These are phyloP conservation scores for Infundibulicybe gibba DNA, from an alignment of 768 basidiomycete species.

Conservation along the genomic window DNA sequence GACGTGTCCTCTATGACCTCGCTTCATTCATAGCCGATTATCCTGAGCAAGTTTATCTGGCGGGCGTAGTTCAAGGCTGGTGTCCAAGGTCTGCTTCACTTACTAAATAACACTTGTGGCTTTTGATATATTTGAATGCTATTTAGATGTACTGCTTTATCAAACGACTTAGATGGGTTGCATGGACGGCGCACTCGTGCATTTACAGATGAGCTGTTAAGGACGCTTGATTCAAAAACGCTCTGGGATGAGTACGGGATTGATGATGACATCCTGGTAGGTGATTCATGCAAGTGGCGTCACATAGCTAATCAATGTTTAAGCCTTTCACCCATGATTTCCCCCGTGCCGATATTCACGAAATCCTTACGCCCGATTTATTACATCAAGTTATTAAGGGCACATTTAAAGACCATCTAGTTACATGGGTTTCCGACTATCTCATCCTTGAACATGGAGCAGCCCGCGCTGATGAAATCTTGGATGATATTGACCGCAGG, in stretches of 20 bases:
- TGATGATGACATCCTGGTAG: constrained; percentile 19
- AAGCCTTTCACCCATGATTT: no score
- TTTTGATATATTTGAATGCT: constrained; percentile 4
- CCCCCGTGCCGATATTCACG: no score
- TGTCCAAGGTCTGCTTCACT: constrained; percentile 17
- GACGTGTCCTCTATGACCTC: constrained; percentile 21
- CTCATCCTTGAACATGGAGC: constrained; percentile 11
- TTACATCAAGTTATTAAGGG: no score
- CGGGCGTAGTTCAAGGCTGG: constrained; percentile 29
- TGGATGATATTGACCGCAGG: constrained; percentile 23
- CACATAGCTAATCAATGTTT: no score
- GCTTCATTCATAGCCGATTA: constrained; percentile 33
- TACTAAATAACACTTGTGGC: constrained; percentile 10
- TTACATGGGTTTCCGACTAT: constrained; percentile 22
- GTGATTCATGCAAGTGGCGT: no score
- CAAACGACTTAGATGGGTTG: constrained; percentile 13
- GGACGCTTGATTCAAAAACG: constrained; percentile 8
- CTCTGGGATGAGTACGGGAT: constrained; percentile 24
- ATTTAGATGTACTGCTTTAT: constrained; percentile 14
- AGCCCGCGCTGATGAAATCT: constrained; percentile 11
- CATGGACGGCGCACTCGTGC: constrained; percentile 5
- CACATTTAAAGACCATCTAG: no score
- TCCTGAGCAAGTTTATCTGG: constrained; percentile 27
- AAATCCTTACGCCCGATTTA: no score
- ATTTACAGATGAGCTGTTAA: constrained; percentile 13